These are phyloP conservation scores for Pseudovirgaria hyperparasitica DNA, from an alignment of 2,329 filamentous ascomycete species.

Conservation along the genomic window DNA sequence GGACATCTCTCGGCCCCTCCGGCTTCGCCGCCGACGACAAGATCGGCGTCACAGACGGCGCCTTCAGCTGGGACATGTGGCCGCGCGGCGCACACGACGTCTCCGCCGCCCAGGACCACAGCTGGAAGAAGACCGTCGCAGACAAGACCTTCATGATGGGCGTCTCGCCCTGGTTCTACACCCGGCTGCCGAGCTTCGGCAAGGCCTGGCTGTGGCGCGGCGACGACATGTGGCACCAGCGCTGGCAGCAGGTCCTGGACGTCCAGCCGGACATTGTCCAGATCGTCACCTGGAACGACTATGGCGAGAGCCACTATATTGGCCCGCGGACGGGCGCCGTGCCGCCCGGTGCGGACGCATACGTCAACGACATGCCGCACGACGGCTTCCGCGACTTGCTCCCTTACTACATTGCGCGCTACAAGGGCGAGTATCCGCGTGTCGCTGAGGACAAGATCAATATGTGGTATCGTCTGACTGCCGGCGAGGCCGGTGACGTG, in stretches of 20 bases:
- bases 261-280: slow-evolving; percentile 38
- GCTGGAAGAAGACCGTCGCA: slow-evolving; percentile 20
- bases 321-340: slow-evolving; percentile 33
- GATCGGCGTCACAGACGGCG: slow-evolving; percentile 29
- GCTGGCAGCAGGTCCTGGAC: slow-evolving; percentile 11
- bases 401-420: slow-evolving; percentile 38
- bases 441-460: slow-evolving; percentile 21
- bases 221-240: slow-evolving; percentile 48
- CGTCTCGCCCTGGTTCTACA: slow-evolving; percentile 41
- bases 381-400: slow-evolving; percentile 37
- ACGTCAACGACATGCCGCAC: slow-evolving; percentile 37
- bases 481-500: slow-evolving; percentile 21
- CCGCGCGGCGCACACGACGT: slow-evolving; percentile 38
- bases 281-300: slow-evolving; percentile 49
- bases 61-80: slow-evolving; percentile 40
- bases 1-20: slow-evolving; percentile 28
- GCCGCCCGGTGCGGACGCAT: slow-evolving; percentile 39
- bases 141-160: slow-evolving; percentile 31
- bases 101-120: slow-evolving; percentile 28
- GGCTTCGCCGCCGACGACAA: slow-evolving; percentile 1
- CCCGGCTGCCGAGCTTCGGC: slow-evolving; percentile 40
- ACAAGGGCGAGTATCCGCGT: slow-evolving; percentile 28
- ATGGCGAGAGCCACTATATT: slow-evolving; percentile 44
- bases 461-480: slow-evolving; percentile 33
- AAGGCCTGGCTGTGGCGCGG: slow-evolving; percentile 54